These are phyloP conservation scores for Hypoxylon rickii DNA, from an alignment of 495 filamentous ascomycete genomes.

Conservation along the genomic window DNA sequence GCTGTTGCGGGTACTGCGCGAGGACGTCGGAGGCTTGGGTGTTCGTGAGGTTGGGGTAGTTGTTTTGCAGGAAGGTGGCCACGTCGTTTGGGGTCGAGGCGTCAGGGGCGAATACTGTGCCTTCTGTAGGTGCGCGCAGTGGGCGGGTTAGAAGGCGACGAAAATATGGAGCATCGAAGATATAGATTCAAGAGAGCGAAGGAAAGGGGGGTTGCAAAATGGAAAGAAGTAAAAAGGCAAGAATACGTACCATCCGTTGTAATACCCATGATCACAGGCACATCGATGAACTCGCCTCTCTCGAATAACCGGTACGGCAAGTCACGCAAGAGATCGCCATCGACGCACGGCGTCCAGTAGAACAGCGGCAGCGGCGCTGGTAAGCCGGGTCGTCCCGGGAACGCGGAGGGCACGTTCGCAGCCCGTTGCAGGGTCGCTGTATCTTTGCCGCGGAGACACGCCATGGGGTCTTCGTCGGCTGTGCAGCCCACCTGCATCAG, in stretches of 20 bases:
- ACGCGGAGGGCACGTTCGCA: slow-evolving; percentile 51
- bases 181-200: not conserved
- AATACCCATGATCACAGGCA: slow-evolving; percentile 47
- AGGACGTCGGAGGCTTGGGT: slow-evolving; percentile 52
- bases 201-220: too few species aligned
- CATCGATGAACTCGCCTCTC: slow-evolving; percentile 34
- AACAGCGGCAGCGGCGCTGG: slow-evolving; percentile 50
- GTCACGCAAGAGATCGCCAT: slow-evolving; percentile 60
- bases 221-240: too few species aligned
- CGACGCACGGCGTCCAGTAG: slow-evolving; percentile 64
- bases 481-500: slow-evolving; percentile 38
- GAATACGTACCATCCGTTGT: slow-evolving; percentile 42
- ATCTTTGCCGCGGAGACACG: slow-evolving; percentile 58
- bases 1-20: slow-evolving; percentile 31
- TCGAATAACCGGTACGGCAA: slow-evolving; percentile 38
- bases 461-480: slow-evolving; percentile 27
- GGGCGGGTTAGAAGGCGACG: too few species aligned
- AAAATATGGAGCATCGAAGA: too few species aligned
- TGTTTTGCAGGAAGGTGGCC: slow-evolving; percentile 52
- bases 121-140: slow-evolving; percentile 40
- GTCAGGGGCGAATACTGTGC: slow-evolving; percentile 54
- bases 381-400: slow-evolving; percentile 48
- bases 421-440: slow-evolving; percentile 56
- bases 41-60: slow-evolving; percentile 49
- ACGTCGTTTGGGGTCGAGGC: slow-evolving; percentile 51